phyloP scores from a whole-genome alignment of 2,329 filamentous ascomycete genomes.

The Botrytis pseudocinerea region DNA sequence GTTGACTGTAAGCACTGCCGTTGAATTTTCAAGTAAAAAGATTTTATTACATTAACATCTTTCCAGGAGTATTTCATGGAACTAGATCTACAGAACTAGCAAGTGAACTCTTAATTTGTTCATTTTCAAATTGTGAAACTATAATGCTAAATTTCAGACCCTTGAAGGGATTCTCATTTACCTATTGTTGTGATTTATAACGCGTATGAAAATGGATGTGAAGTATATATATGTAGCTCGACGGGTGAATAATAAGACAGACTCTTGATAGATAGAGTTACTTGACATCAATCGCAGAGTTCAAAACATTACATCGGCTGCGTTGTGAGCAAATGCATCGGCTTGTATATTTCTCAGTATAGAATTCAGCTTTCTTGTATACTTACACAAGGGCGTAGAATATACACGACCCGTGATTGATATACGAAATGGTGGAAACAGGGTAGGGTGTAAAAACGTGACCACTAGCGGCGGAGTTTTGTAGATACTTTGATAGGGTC shows the following conservation, averaged over 20 bases:
- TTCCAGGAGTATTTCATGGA: not conserved
- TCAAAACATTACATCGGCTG: not conserved
- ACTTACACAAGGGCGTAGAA: not conserved
- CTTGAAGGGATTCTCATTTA: not conserved
- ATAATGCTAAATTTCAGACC: not conserved
- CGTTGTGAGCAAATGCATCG: not conserved
- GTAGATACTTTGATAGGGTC: too few species aligned
- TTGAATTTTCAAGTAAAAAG: not conserved
- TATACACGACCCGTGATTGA: too few species aligned
- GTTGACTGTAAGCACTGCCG: not conserved
- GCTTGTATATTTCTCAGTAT: not conserved
- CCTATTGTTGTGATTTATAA: not conserved
- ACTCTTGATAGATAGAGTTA: not conserved
- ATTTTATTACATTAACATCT: rapidly evolving
- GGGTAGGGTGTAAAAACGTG: too few species aligned
- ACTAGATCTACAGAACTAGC: rapidly evolving
- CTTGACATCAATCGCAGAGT: not conserved
- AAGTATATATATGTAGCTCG: not conserved
- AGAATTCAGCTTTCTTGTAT: not conserved
- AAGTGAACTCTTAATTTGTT: not conserved
- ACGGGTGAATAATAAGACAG: not conserved
- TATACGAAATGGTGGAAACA: too few species aligned
- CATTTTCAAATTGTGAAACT: not conserved
- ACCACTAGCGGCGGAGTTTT: too few species aligned
- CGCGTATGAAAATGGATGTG: not conserved